Evolutionary conservation across 2,329 filamentous ascomycete genomes (phyloP).

Genomic region (Fusarium siculi): DNA sequence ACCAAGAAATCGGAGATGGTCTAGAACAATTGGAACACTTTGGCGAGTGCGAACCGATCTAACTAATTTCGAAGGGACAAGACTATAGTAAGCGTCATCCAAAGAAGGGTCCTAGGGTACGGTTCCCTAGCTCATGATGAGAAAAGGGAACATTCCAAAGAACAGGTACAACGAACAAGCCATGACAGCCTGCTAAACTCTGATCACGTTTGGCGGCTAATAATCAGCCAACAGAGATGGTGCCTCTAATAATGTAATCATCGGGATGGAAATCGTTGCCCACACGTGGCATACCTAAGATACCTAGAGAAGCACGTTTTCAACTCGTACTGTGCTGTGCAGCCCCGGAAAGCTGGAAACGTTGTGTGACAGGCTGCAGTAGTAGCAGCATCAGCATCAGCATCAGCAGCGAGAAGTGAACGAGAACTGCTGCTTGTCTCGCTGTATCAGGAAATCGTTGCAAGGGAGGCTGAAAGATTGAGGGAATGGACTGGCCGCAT

Average conservation of each 20-base stretch:
- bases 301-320: background rate
- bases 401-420: background rate
- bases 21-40: slow-evolving; percentile 20
- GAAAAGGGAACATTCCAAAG: slow-evolving; percentile 7
- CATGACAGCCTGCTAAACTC: background rate
- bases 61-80: slow-evolving; percentile 10
- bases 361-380: slow-evolving; percentile 1
- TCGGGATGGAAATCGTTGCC: slow-evolving; percentile 4
- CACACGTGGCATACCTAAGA: background rate
- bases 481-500: slow-evolving; percentile 18
- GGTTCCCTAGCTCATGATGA: background rate
- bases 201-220: background rate
- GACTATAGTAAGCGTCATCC: slow-evolving; percentile 19
- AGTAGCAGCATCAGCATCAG: background rate
- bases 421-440: background rate
- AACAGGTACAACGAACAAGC: background rate
- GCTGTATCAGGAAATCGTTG: background rate
- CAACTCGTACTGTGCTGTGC: background rate
- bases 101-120: slow-evolving; percentile 5
- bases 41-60: slow-evolving; percentile 13
- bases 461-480: background rate
- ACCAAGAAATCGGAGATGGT: slow-evolving; percentile 16
- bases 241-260: background rate
- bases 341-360: slow-evolving; percentile 8
- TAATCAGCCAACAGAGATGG: slow-evolving; percentile 1